Conservation (phyloP, 2,329 filamentous ascomycete genomes). For the Tricladium varicosporioides region DNA sequence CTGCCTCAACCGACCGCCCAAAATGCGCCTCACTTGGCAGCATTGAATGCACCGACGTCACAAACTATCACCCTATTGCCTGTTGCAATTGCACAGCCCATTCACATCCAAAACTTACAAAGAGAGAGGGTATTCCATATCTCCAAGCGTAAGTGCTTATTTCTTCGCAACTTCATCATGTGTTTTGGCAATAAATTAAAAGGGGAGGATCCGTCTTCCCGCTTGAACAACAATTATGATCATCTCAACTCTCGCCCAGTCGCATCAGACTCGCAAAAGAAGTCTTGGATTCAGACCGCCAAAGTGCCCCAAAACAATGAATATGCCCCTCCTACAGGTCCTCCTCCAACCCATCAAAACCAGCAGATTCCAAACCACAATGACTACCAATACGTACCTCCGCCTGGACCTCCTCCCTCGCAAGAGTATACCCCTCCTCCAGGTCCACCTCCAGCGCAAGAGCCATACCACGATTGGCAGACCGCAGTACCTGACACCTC, state of each 20-base stretch:
- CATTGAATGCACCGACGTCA: too few relatives aligned
- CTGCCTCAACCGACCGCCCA: too few relatives aligned
- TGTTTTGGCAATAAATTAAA: constrained; percentile 29
- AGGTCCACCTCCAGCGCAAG: constrained; percentile 26
- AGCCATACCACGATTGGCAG: constrained; percentile 65
- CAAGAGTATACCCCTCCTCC: constrained; percentile 16
- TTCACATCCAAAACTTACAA: too few relatives aligned
- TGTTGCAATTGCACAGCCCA: too few relatives aligned
- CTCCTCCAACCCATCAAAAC: constrained; percentile 20
- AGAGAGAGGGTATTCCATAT: too few relatives aligned
- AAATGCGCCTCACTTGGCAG: too few relatives aligned
- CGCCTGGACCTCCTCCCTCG: constrained; percentile 33
- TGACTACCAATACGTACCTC: constrained; percentile 14
- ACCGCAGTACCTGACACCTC: constrained; percentile 69
- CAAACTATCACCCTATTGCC: too few relatives aligned
- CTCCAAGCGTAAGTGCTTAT: too few relatives aligned
- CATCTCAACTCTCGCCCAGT: constrained; percentile 25
- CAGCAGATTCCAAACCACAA: constrained; percentile 21
- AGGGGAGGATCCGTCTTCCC: constrained; percentile 21
- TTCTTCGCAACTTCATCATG: constrained; percentile 16
- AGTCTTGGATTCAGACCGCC: constrained; percentile 26
- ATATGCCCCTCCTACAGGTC: constrained; percentile 33
- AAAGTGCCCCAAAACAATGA: constrained; percentile 19
- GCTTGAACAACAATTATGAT: constrained; percentile 14
- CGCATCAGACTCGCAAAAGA: constrained; percentile 12